Percentiles rank a stretch among this genome's conserved stretches.
Evolutionary conservation across 2,329 filamentous ascomycete species (phyloP).

Genomic region (Elsinoe fawcettii): DNA sequence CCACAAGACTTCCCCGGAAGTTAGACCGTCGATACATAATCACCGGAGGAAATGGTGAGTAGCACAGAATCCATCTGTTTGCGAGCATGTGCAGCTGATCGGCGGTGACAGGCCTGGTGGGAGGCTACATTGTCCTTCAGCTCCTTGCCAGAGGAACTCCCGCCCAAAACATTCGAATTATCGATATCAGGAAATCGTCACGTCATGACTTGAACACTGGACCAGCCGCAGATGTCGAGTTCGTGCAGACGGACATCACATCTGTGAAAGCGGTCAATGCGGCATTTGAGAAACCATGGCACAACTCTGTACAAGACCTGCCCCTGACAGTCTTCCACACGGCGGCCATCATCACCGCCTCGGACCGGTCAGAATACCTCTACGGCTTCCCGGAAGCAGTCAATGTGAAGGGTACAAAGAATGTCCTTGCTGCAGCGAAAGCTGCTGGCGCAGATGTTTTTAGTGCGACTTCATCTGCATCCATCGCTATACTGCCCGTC

Average conservation of each 20-base stretch:
- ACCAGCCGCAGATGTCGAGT: not conserved
- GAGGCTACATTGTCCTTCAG: not conserved
- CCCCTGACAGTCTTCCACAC: not conserved
- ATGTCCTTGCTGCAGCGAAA: not conserved
- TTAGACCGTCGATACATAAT: not conserved
- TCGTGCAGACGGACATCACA: not conserved
- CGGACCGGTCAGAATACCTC: not conserved
- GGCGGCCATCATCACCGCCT: not conserved
- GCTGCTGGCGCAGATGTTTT: not conserved
- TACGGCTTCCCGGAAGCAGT: slow-evolving; percentile 1
- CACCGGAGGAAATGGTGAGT: not conserved
- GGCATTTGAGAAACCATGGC: not conserved
- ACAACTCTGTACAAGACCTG: not conserved
- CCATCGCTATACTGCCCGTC: not conserved
- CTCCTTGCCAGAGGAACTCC: not conserved
- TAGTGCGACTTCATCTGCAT: not conserved
- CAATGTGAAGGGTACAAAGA: not conserved
- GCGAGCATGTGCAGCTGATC: not conserved
- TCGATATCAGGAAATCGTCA: not conserved
- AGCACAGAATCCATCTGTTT: not conserved
- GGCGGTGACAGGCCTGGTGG: not conserved
- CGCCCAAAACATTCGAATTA: not conserved
- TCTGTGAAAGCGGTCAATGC: not conserved
- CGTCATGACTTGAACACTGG: not conserved
- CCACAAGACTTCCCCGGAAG: not conserved